Evolutionary conservation across 768 basidiomycete genomes (phyloP).

Genomic region (Pisolithus sp.): DNA sequence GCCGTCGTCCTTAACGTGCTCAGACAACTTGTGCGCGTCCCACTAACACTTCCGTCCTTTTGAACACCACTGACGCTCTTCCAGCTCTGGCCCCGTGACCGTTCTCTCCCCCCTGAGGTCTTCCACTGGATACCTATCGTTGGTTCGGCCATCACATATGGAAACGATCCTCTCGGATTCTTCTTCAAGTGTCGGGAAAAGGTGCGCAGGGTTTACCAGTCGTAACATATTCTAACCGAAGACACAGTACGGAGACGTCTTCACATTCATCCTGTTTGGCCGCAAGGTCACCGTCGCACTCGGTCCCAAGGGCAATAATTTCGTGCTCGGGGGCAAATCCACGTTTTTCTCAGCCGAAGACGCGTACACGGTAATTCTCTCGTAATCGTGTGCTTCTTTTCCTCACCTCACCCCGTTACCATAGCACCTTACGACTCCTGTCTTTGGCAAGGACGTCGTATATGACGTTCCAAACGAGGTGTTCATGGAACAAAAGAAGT

Average conservation of each 20-base stretch:
- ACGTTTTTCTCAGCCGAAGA: slow-evolving; percentile 92
- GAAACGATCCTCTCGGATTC: slow-evolving; percentile 89
- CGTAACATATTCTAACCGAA: not conserved
- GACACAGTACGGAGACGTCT: slow-evolving; percentile 87
- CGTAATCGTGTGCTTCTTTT: not conserved
- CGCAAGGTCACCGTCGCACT: slow-evolving; percentile 87
- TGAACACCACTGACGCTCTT: slow-evolving; percentile 1
- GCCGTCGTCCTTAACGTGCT: slow-evolving; percentile 68
- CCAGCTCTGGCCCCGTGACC: slow-evolving; percentile 62
- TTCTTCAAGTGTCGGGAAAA: slow-evolving; percentile 73
- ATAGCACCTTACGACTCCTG: slow-evolving; percentile 86
- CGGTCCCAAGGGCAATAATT: slow-evolving; percentile 88
- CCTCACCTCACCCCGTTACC: not conserved
- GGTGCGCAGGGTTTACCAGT: slow-evolving; percentile 34
- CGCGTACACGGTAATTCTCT: slow-evolving; percentile 72
- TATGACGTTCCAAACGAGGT: slow-evolving; percentile 95
- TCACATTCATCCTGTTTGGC: slow-evolving; percentile 89
- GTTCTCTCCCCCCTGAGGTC: slow-evolving; percentile 78
- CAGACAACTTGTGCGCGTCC: slow-evolving; percentile 62
- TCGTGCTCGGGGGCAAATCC: slow-evolving; percentile 90
- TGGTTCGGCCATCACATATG: slow-evolving; percentile 85
- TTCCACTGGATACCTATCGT: slow-evolving; percentile 91
- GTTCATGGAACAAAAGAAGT: slow-evolving; percentile 99
- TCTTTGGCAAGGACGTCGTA: slow-evolving; percentile 96
- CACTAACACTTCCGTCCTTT: not conserved